Conservation (phyloP, 352 stramenopile genomes). For the Globisporangium iwayamae region DNA sequence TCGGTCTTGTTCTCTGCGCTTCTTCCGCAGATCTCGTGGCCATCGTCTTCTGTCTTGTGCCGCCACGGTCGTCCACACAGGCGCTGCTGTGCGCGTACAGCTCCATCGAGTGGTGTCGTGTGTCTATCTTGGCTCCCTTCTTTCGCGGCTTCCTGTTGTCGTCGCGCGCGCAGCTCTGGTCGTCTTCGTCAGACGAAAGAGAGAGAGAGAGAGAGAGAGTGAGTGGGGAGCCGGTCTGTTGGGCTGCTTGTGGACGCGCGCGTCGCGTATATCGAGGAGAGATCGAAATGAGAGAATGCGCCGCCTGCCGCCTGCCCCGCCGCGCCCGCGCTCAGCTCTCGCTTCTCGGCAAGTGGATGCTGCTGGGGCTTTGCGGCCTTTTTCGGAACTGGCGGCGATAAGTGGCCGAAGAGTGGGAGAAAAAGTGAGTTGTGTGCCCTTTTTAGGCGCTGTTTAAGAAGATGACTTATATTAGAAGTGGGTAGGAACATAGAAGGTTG, state of each 20-base stretch:
- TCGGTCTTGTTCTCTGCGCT: not conserved
- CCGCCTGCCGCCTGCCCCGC: not conserved
- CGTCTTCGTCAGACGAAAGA: not conserved
- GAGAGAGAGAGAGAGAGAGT: not conserved
- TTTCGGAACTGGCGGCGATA: constrained; percentile 3
- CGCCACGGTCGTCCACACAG: constrained; percentile 3
- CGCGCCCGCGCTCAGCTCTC: not conserved
- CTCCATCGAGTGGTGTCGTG: constrained; percentile 5
- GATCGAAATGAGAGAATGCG: not conserved
- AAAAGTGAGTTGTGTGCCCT: not conserved
- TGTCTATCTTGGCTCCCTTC: not conserved
- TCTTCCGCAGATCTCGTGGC: constrained; percentile 2
- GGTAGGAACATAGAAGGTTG: not conserved
- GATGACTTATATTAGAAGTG: not conserved
- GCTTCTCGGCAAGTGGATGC: not conserved
- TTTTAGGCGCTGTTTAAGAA: not conserved
- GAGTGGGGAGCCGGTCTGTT: not conserved
- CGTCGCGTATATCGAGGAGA: not conserved
- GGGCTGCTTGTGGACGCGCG: not conserved
- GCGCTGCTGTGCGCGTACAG: constrained; percentile 12
- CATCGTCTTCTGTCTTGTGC: constrained; percentile 9
- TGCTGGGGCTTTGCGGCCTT: not conserved
- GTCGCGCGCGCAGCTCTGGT: not conserved
- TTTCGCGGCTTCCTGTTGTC: not conserved
- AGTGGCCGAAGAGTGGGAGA: constrained; percentile 10